These are phyloP conservation scores for Tillandsia leiboldiana DNA, from an alignment of 176 grass and related monocot species.

Conservation along the genomic window DNA sequence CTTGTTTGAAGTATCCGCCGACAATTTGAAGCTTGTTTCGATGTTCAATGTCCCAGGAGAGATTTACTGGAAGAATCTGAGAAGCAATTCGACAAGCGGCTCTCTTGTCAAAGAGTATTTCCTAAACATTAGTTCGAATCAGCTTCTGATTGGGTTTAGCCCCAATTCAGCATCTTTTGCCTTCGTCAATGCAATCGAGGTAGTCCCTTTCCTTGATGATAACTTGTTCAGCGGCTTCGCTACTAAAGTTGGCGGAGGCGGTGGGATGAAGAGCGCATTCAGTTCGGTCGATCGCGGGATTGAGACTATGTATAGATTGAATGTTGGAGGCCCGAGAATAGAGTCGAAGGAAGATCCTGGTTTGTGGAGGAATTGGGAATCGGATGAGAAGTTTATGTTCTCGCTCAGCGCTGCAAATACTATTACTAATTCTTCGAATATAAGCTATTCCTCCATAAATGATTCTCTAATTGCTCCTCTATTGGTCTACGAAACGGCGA, in stretches of 20 bases:
- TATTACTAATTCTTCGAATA: constrained; percentile 14
- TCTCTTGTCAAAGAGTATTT: constrained; percentile 17
- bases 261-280: neutral
- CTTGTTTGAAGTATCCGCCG: constrained; percentile 12
- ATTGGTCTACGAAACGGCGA: constrained; percentile 14
- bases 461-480: constrained; percentile 9
- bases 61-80: constrained; percentile 20
- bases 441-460: constrained; percentile 4
- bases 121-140: neutral
- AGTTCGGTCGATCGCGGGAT: constrained; percentile 1
- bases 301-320: constrained; percentile 28
- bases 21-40: constrained; percentile 15
- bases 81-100: constrained; percentile 1
- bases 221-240: neutral
- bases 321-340: constrained; percentile 21
- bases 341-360: constrained; percentile 6
- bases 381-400: constrained; percentile 21
- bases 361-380: constrained; percentile 20
- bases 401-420: constrained; percentile 8
- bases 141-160: constrained; percentile 16
- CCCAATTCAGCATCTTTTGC: constrained; percentile 18
- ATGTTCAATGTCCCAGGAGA: constrained; percentile 16
- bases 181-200: constrained; percentile 20
- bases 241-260: constrained; percentile 1
- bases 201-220: neutral